Conservation (phyloP, 75 land plant species). For the Selaginella moellendorffii region DNA sequence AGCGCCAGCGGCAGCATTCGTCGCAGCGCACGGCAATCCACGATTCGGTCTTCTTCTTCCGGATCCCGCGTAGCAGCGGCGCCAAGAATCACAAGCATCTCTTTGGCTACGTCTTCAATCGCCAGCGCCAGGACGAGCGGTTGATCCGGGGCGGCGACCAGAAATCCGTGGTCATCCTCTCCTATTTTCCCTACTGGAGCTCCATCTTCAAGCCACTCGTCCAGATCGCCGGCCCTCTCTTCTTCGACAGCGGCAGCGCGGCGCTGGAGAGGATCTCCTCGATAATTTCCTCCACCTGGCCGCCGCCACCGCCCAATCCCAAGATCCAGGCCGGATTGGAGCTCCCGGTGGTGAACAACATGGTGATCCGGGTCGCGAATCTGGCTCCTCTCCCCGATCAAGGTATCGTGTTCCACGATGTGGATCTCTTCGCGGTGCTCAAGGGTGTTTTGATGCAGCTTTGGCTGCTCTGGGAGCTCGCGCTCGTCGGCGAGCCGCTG, state of each 20-base stretch:
- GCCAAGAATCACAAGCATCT: not conserved
- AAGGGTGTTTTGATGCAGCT: constrained; percentile 2
- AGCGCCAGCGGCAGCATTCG: constrained; percentile 3
- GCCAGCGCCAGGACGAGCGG: not conserved
- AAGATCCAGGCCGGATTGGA: not conserved
- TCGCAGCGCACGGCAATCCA: constrained; percentile 40
- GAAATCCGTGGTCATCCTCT: constrained; percentile 5
- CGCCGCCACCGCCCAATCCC: constrained; percentile 61
- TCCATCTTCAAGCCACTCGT: constrained; percentile 22
- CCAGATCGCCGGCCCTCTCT: constrained; percentile 7
- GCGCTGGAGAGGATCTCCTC: not conserved
- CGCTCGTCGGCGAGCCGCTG: not conserved
- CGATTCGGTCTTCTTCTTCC: constrained; percentile 93
- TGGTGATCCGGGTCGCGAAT: constrained; percentile 37
- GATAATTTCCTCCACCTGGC: not conserved
- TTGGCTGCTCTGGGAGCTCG: constrained; percentile 5
- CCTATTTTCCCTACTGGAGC: not conserved
- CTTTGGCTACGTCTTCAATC: constrained; percentile 2
- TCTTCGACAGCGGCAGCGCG: not conserved
- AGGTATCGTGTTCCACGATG: constrained; percentile 18
- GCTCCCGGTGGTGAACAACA: constrained; percentile 2
- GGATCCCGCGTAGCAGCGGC: constrained; percentile 38
- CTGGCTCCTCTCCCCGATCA: constrained; percentile 38
- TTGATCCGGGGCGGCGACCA: constrained; percentile 5
- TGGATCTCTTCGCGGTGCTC: not conserved